Evolutionary conservation across 805 yeast genomes (phyloP).

Genomic region (Teunomyces kruisii): DNA sequence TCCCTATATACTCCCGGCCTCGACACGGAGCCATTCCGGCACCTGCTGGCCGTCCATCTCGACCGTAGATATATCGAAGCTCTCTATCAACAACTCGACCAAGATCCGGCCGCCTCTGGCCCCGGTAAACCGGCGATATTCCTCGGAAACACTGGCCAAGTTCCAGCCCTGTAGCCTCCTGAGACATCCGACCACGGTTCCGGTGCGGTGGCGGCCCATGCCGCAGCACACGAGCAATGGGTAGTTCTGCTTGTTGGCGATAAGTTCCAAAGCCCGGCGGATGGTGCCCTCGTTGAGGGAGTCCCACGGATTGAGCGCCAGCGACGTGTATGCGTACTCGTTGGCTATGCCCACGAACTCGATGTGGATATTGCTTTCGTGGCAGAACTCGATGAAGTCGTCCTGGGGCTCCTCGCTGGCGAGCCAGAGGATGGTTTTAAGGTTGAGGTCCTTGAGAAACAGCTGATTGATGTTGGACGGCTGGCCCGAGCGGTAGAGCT

Average conservation of each 20-base stretch:
- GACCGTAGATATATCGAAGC: slow-evolving; percentile 39
- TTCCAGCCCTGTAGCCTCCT: slow-evolving; percentile 97
- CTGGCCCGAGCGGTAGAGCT: slow-evolving; percentile 87
- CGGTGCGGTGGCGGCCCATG: slow-evolving; percentile 97
- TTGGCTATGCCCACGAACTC: slow-evolving; percentile 82
- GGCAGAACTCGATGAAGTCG: slow-evolving; percentile 78
- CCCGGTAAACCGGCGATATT: slow-evolving; percentile 91
- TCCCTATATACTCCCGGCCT: background rate
- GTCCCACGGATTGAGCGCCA: slow-evolving; percentile 82
- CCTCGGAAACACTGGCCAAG: slow-evolving; percentile 85
- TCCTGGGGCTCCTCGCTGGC: slow-evolving; percentile 96
- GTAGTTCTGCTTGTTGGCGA: slow-evolving; percentile 68
- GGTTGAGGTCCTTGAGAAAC: slow-evolving; percentile 69
- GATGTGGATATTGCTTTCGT: slow-evolving; percentile 64
- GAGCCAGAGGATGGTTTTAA: slow-evolving; percentile 86
- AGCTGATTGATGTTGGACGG: slow-evolving; percentile 93
- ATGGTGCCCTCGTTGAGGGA: slow-evolving; percentile 83
- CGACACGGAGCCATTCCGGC: slow-evolving; percentile 25
- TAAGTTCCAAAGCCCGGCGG: slow-evolving; percentile 72
- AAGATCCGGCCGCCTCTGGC: slow-evolving; percentile 87
- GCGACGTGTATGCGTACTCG: slow-evolving; percentile 52
- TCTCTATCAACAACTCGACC: slow-evolving; percentile 86
- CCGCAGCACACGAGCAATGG: slow-evolving; percentile 94
- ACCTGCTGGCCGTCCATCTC: slow-evolving; percentile 30
- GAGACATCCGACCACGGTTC: slow-evolving; percentile 93